Base-by-base conservation (phyloP, 108 stramenopile species). In the Nitzschia palea region DNA sequence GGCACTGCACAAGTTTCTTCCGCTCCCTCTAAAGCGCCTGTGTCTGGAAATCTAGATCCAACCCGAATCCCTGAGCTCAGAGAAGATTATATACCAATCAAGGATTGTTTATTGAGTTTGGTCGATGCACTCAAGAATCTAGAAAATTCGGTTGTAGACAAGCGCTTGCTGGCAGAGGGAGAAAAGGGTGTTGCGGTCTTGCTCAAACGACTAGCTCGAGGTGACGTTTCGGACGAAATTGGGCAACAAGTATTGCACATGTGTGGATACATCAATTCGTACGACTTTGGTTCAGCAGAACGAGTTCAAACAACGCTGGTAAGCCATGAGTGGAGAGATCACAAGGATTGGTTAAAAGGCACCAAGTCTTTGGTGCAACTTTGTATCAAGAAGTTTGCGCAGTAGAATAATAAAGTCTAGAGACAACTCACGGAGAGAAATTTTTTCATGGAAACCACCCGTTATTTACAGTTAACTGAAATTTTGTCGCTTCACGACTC, bases 311-410 rank as follows among this genome's bases (percentile, higher is more conserved):
- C 90, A 30, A 77, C 63, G 14, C 60, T 98, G 55, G 94, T 92
- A 4, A 93, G 83, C 51, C 74, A 73, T 27, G 85, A 90, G 25
- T 98, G 97, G 97, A 79, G 74, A 68, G 83, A 80, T 40, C 95
- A 98, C 80, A 96, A 95, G 78, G 97, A 96, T 73, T 98, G 95
- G 95, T 83, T 98, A 59, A 96, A 96, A 81, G 97, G 95, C 23
- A 71, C 95, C 76, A 98, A 98, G 66, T 77, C 86, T 68, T 64
- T 98, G 60, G 73, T 94, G 30, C 93, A 93, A 63, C 85, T 98
- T 48, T 83, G 74, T n/a, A 81, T 83, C 23, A 95, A 94, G 75
- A 78, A 75, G 50, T 71, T 75, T 51, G 60, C 62, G 17, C 69
- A 58, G 28, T 68, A 58, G 42, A 23, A 23, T 9, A 29, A 28